Conservation (phyloP, 2,329 filamentous ascomycete genomes). For the Pyrenochaeta sp. region DNA sequence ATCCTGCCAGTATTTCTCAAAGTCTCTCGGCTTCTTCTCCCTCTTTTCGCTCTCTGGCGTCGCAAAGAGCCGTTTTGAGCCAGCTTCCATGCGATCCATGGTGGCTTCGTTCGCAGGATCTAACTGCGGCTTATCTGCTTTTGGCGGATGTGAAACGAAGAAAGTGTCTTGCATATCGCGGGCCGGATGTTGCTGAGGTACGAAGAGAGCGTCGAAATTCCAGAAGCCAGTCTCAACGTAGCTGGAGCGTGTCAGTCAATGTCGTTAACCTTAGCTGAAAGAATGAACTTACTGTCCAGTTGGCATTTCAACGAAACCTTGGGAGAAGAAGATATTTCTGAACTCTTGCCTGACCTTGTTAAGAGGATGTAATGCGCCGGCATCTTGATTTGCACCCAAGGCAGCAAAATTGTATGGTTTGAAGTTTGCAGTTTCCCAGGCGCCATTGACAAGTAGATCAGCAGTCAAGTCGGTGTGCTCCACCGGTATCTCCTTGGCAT, state of each 20-base stretch:
- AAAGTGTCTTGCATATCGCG: constrained; percentile 98
- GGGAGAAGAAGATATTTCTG: constrained; percentile 98
- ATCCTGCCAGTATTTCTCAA: constrained; percentile 87
- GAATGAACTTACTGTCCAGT: constrained; percentile 70
- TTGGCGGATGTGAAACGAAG: constrained; percentile 90
- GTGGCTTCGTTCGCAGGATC: constrained; percentile 60
- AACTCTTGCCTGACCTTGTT: constrained; percentile 98
- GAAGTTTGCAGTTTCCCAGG: constrained; percentile 92
- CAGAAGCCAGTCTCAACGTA: constrained; percentile 98
- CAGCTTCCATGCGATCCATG: constrained; percentile 59
- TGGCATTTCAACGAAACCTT: constrained; percentile 98
- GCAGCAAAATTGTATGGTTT: constrained; percentile 85
- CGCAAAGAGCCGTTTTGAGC: constrained; percentile 62
- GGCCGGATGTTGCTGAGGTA: constrained; percentile 96
- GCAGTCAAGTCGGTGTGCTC: constrained; percentile 95
- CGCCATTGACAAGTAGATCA: constrained; percentile 86
- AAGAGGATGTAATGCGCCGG: constrained; percentile 63
- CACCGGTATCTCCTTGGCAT: constrained; percentile 85
- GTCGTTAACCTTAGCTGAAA: background rate
- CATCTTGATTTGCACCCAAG: constrained; percentile 68
- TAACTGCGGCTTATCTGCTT: constrained; percentile 72
- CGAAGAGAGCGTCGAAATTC: constrained; percentile 98
- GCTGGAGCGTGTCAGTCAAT: constrained; percentile 43
- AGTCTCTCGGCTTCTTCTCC: constrained; percentile 67
- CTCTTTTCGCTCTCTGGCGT: constrained; percentile 62